Percentiles rank a stretch among this genome's conserved stretches.
Conservation (phyloP, 345 rosid species). For the Gossypium herbaceum region DNA sequence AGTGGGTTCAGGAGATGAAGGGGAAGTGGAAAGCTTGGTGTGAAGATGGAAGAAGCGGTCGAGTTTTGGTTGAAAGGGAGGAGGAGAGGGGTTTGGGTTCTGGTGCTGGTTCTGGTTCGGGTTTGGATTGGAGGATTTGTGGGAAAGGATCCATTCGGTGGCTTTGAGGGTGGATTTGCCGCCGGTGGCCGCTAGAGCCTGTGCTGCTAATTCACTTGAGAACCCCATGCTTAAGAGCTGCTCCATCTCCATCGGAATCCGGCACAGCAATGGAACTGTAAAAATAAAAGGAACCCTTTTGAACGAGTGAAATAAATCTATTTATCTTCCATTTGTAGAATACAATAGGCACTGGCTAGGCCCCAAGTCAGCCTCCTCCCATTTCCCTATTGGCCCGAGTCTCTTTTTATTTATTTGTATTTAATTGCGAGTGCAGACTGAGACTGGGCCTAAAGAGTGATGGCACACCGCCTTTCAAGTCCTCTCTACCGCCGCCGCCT, state of each 20-base stretch:
- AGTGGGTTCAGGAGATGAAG: conserved; percentile 6
- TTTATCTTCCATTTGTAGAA: neutral
- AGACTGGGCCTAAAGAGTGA: neutral
- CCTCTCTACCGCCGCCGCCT: conserved; percentile 13
- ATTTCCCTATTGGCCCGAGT: neutral
- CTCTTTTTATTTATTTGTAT: neutral
- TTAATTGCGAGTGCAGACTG: neutral
- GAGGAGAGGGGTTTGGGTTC: neutral
- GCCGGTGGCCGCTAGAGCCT: conserved; percentile 61
- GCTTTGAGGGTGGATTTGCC: conserved; percentile 54
- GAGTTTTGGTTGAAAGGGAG: conserved; percentile 43
- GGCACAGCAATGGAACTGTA: neutral
- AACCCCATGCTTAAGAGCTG: conserved; percentile 63
- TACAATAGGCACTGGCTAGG: neutral
- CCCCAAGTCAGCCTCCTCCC: neutral
- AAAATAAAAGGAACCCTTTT: too few relatives aligned
- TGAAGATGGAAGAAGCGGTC: conserved; percentile 48
- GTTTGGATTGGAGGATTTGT: conserved; percentile 15
- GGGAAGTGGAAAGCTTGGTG: conserved; percentile 26
- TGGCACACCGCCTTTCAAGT: conserved; percentile 10
- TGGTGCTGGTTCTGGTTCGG: neutral
- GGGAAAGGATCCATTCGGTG: conserved; percentile 66
- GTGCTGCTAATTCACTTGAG: conserved; percentile 44
- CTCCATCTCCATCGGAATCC: conserved; percentile 41
- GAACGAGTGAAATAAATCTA: too few relatives aligned